Conservation (phyloP, 2,329 filamentous ascomycete species). For the Colletotrichum shisoi region DNA sequence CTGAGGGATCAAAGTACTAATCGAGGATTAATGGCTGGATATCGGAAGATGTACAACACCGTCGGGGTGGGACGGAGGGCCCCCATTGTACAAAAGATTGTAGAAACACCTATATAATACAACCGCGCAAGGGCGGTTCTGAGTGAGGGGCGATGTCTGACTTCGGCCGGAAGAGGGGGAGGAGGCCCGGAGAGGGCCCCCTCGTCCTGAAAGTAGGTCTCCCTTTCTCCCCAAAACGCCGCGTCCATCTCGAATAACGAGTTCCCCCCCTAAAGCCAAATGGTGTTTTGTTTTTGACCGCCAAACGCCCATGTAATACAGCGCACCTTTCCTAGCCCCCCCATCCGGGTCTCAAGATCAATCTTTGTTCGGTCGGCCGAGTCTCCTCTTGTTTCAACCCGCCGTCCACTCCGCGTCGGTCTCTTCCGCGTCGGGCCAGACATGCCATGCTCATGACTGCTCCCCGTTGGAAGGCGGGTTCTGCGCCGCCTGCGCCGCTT, state of each 20-base stretch:
- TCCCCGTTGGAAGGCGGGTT: conserved; percentile 44
- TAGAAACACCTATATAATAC: conserved; percentile 31
- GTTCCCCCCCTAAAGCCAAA: conserved; percentile 33
- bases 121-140: conserved; percentile 23
- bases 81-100: conserved; percentile 34
- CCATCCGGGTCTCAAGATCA: neutral
- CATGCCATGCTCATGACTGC: conserved; percentile 33
- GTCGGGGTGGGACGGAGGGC: neutral
- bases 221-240: conserved; percentile 29
- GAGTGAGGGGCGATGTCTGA: conserved; percentile 30
- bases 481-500: conserved; percentile 44
- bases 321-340: neutral
- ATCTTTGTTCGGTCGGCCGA: neutral
- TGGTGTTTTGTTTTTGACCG: conserved; percentile 29
- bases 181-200: conserved; percentile 8
- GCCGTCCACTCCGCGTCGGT: neutral
- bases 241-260: conserved; percentile 16
- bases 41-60: neutral
- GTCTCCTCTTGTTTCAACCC: neutral
- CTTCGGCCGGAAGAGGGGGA: neutral
- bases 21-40: neutral
- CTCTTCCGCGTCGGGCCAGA: neutral
- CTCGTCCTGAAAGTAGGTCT: conserved; percentile 3
- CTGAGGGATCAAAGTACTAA: too few relatives aligned
- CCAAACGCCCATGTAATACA: conserved; percentile 38